Conservation (phyloP, 257 asterid species). For the Penstemon barbatus region DNA sequence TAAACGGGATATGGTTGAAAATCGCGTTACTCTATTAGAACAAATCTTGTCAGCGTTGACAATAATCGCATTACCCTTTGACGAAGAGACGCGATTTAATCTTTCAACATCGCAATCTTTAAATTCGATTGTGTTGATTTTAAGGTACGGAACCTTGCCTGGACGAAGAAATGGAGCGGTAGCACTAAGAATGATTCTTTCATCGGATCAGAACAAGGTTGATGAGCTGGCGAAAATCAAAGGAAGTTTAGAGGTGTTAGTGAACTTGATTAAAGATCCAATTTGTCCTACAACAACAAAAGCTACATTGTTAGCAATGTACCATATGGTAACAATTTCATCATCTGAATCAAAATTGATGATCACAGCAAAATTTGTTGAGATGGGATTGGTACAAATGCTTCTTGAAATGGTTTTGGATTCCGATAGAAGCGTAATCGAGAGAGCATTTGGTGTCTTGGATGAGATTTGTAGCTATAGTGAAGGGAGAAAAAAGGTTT, state of each 20-base stretch:
- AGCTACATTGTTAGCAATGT: constrained; percentile 41
- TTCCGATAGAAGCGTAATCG: constrained; percentile 47
- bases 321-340: constrained; percentile 27
- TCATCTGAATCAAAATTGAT: constrained; percentile 22
- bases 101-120: constrained; percentile 44
- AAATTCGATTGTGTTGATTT: constrained; percentile 30
- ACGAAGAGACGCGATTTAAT: constrained; percentile 31
- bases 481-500: constrained; percentile 44
- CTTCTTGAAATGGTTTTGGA: constrained; percentile 46
- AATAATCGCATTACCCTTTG: constrained; percentile 27
- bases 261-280: constrained; percentile 46
- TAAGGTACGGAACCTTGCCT: constrained; percentile 38
- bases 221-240: constrained; percentile 23
- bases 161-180: constrained; percentile 32
- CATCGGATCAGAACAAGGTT: constrained; percentile 14
- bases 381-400: constrained; percentile 39
- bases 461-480: constrained; percentile 41
- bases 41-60: constrained; percentile 41
- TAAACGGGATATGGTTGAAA: constrained; percentile 4
- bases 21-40: constrained; percentile 17
- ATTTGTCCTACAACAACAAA: constrained; percentile 51
- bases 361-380: constrained; percentile 21
- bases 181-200: constrained; percentile 25
- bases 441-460: constrained; percentile 55
- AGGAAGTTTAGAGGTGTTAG: constrained; percentile 40